Evolutionary conservation across 129 eudicot species (phyloP).

Genomic region (Silybum marianum): DNA sequence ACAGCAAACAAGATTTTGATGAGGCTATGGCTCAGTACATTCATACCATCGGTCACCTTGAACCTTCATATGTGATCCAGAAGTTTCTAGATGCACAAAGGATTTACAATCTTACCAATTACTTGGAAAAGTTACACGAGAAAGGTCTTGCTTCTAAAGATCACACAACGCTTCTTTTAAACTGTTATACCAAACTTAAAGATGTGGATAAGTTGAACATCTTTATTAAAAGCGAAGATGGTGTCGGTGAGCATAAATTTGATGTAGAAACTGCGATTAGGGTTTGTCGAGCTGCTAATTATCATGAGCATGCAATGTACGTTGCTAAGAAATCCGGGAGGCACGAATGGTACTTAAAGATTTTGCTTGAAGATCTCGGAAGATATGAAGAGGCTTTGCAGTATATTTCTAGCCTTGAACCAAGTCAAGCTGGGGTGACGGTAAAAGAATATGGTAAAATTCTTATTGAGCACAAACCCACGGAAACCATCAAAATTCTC

Average conservation of each 20-base stretch:
- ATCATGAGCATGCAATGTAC: slow-evolving; percentile 98
- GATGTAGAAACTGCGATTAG: slow-evolving; percentile 97
- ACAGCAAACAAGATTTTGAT: slow-evolving; percentile 84
- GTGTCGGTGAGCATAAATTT: slow-evolving; percentile 76
- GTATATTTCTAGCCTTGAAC: slow-evolving; percentile 85
- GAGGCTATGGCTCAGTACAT: slow-evolving; percentile 96
- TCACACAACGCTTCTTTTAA: slow-evolving; percentile 91
- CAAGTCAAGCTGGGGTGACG: slow-evolving; percentile 96
- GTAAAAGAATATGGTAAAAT: slow-evolving; percentile 93
- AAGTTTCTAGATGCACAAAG: slow-evolving; percentile 98
- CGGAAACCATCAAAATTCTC: slow-evolving; percentile 77
- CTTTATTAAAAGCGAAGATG: slow-evolving; percentile 87
- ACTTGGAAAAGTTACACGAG: slow-evolving; percentile 88
- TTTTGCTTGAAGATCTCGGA: slow-evolving; percentile 91
- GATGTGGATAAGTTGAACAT: slow-evolving; percentile 85
- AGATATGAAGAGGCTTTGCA: slow-evolving; percentile 88
- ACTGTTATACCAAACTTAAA: slow-evolving; percentile 92
- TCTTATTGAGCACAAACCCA: slow-evolving; percentile 88
- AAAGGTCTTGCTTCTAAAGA: slow-evolving; percentile 96
- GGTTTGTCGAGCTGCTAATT: slow-evolving; percentile 97
- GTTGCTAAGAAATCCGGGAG: slow-evolving; percentile 94
- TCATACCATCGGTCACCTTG: slow-evolving; percentile 91
- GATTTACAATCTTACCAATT: slow-evolving; percentile 91
- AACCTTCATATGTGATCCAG: slow-evolving; percentile 94
- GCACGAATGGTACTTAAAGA: slow-evolving; percentile 96